phyloP scores from a whole-genome alignment of 441 rosid species.

The Hura crepitans region DNA sequence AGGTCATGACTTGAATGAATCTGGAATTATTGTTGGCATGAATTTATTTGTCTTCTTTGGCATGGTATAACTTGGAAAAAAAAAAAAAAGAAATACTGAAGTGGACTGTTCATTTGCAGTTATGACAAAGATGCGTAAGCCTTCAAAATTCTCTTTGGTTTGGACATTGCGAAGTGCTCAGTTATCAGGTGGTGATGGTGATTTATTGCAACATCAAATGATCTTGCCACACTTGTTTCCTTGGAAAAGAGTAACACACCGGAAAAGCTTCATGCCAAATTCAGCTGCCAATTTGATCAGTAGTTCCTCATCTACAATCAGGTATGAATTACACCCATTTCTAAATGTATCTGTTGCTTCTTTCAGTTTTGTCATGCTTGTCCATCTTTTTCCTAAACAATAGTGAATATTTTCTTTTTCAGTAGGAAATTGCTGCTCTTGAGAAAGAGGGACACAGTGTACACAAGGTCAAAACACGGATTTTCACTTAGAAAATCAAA shows the following conservation, averaged over 20 bases:
- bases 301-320: slow-evolving; percentile 50
- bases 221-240: slow-evolving; percentile 75
- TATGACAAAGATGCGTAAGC: slow-evolving; percentile 45
- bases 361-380: slow-evolving; percentile 18
- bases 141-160: slow-evolving; percentile 62
- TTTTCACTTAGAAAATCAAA: slow-evolving; percentile 84
- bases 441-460: slow-evolving; percentile 77
- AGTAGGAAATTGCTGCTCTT: slow-evolving; percentile 56
- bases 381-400: slow-evolving; percentile 20
- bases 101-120: slow-evolving; percentile 32
- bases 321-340: slow-evolving; percentile 39
- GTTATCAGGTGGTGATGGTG: slow-evolving; percentile 31
- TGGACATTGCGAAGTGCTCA: slow-evolving; percentile 60
- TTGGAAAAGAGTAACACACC: slow-evolving; percentile 74
- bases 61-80: background rate
- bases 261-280: slow-evolving; percentile 52
- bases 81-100: slow-evolving; percentile 11
- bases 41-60: slow-evolving; percentile 19
- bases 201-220: slow-evolving; percentile 36
- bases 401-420: slow-evolving; percentile 29
- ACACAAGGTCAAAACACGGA: slow-evolving; percentile 80
- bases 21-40: slow-evolving; percentile 1
- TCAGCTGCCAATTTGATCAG: slow-evolving; percentile 35
- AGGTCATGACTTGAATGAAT: background rate
- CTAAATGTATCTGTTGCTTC: slow-evolving; percentile 28